Evolutionary conservation across 306 rosid genomes (phyloP).

Genomic region (Heteromeles arbutifolia): DNA sequence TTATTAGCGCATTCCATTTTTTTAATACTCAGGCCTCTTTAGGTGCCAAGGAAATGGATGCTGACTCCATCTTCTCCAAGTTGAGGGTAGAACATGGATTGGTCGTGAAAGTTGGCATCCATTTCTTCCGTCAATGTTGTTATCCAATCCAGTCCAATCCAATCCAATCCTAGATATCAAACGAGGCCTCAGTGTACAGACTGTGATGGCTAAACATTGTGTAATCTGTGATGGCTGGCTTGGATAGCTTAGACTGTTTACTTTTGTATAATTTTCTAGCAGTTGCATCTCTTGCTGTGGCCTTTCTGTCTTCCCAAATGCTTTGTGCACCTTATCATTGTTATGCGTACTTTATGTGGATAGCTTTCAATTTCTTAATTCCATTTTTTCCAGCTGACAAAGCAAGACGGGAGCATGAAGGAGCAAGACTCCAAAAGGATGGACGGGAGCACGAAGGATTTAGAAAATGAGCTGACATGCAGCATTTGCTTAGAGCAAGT

Average conservation of each 20-base stretch:
- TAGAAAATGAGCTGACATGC: conserved; percentile 32
- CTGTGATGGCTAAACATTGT: background rate
- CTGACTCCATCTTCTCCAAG: background rate
- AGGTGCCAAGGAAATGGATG: background rate
- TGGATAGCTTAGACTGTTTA: background rate
- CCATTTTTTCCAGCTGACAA: background rate
- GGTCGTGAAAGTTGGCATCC: background rate
- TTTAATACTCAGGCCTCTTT: background rate
- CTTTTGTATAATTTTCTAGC: background rate
- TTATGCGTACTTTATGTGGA: background rate
- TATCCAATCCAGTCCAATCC: background rate
- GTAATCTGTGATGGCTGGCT: background rate
- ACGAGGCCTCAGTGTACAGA: background rate
- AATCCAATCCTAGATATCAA: background rate
- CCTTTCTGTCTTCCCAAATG: background rate
- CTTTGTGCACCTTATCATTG: background rate
- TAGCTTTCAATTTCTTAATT: background rate
- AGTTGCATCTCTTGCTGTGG: background rate
- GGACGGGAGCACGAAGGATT: conserved; percentile 14
- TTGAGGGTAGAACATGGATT: background rate
- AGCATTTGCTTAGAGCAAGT: conserved; percentile 54
- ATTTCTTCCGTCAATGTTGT: background rate
- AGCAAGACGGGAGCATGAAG: conserved; percentile 21
- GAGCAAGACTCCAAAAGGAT: conserved; percentile 19
- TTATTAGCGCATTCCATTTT: background rate